Conservation (phyloP, 345 rosid species). For the Acer campestre region DNA sequence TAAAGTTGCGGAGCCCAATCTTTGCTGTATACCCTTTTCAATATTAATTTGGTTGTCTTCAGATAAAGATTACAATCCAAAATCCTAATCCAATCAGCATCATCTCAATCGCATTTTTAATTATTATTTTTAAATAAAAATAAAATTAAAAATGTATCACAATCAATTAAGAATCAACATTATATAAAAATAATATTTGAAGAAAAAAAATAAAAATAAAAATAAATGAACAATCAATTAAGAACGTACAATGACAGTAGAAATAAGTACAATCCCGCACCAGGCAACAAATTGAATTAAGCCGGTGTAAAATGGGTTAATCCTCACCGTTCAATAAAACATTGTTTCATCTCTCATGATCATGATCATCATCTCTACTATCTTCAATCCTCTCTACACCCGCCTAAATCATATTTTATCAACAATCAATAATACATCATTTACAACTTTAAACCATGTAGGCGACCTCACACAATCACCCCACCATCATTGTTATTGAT, state of each 20-base stretch:
- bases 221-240: constrained; percentile 1
- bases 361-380: not conserved
- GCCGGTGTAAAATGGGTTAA: constrained; percentile 28
- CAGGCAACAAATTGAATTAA: constrained; percentile 25
- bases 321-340: constrained; percentile 14
- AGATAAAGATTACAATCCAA: not conserved
- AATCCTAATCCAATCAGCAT: not conserved
- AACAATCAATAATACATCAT: constrained; percentile 19
- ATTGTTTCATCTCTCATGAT: not conserved
- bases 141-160: no score
- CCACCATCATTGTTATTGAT: not conserved
- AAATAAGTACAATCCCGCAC: constrained; percentile 4
- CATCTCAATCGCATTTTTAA: not conserved
- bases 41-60: not conserved
- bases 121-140: no score
- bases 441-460: constrained; percentile 24
- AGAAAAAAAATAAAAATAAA: not conserved
- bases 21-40: not conserved
- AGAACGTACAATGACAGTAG: not conserved
- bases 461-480: constrained; percentile 12
- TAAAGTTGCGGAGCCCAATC: constrained; percentile 14
- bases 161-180: not conserved
- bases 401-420: constrained; percentile 16
- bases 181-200: not conserved
- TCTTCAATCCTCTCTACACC: not conserved